Conservation (phyloP, 2,329 filamentous ascomycete species). For the Microascus cirrosus region DNA sequence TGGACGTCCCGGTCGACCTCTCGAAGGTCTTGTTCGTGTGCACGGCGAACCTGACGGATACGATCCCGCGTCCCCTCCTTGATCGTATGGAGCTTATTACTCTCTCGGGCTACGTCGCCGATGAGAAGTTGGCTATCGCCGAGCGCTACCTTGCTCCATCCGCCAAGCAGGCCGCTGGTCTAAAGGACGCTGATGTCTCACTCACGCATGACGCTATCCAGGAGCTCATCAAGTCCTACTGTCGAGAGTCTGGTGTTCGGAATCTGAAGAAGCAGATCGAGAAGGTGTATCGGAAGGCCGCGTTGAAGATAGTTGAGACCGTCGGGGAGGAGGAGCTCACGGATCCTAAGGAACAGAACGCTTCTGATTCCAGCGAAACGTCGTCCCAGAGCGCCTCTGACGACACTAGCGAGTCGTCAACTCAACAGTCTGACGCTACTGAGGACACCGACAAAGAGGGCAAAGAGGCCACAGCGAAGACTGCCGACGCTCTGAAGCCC, state of each 20-base stretch:
- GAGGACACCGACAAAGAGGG: slow-evolving; percentile 13
- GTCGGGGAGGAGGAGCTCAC: slow-evolving; percentile 75
- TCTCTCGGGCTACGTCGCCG: slow-evolving; percentile 88
- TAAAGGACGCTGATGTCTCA: slow-evolving; percentile 85
- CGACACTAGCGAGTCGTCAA: slow-evolving; percentile 5
- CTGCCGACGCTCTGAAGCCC: slow-evolving; percentile 61
- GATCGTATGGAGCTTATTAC: slow-evolving; percentile 98
- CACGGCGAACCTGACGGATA: slow-evolving; percentile 98
- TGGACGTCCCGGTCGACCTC: slow-evolving; percentile 94
- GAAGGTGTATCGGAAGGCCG: slow-evolving; percentile 96
- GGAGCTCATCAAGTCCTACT: slow-evolving; percentile 97
- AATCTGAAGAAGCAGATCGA: slow-evolving; percentile 99
- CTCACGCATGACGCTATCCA: slow-evolving; percentile 80
- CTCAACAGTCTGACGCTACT: slow-evolving; percentile 5
- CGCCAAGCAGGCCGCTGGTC: slow-evolving; percentile 85
- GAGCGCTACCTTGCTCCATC: slow-evolving; percentile 85
- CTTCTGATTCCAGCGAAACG: slow-evolving; percentile 8
- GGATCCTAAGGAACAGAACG: slow-evolving; percentile 42
- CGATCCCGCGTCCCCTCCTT: slow-evolving; percentile 83
- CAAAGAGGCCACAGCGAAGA: slow-evolving; percentile 44
- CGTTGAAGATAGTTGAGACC: slow-evolving; percentile 92
- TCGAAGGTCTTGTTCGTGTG: slow-evolving; percentile 98
- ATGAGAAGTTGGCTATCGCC: slow-evolving; percentile 98
- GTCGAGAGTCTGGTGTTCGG: slow-evolving; percentile 89
- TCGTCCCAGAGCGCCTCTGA: slow-evolving; percentile 4